Conservation (phyloP, 1,139 yeast genomes). For the Chernovozyma sophiae-reginae region DNA sequence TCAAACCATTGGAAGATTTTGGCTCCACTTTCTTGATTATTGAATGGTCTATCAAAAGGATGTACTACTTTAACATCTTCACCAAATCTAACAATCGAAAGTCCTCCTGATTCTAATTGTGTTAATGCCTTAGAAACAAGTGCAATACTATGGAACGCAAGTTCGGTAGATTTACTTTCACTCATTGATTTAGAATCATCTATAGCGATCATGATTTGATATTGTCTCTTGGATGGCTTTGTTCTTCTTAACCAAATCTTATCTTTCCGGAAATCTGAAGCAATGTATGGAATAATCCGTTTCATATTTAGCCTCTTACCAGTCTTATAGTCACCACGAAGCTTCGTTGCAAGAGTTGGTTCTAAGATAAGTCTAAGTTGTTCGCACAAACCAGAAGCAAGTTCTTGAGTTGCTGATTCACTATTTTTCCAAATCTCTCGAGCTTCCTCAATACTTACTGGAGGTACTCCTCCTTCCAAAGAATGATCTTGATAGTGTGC, state of each 20-base stretch:
- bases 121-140: constrained; percentile 91
- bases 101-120: constrained; percentile 90
- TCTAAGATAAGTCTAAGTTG: constrained; percentile 89
- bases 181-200: constrained; percentile 98
- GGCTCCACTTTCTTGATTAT: constrained; percentile 75
- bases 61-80: constrained; percentile 81
- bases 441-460: constrained; percentile 60
- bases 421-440: constrained; percentile 77
- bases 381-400: constrained; percentile 86
- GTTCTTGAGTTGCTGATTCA: constrained; percentile 78
- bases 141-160: constrained; percentile 94
- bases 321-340: constrained; percentile 93
- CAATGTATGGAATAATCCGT: constrained; percentile 95
- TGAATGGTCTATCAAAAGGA: constrained; percentile 82
- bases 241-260: constrained; percentile 98
- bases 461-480: constrained; percentile 23
- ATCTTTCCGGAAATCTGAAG: constrained; percentile 95
- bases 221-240: constrained; percentile 94
- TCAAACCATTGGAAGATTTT: constrained; percentile 83
- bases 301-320: constrained; percentile 98
- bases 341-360: constrained; percentile 91
- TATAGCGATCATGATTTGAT: constrained; percentile 95
- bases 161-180: constrained; percentile 82
- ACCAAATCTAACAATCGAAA: constrained; percentile 90
- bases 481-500: background rate